Conservation (phyloP, 2,329 filamentous ascomycete species). For the Escovopsis sp. region DNA sequence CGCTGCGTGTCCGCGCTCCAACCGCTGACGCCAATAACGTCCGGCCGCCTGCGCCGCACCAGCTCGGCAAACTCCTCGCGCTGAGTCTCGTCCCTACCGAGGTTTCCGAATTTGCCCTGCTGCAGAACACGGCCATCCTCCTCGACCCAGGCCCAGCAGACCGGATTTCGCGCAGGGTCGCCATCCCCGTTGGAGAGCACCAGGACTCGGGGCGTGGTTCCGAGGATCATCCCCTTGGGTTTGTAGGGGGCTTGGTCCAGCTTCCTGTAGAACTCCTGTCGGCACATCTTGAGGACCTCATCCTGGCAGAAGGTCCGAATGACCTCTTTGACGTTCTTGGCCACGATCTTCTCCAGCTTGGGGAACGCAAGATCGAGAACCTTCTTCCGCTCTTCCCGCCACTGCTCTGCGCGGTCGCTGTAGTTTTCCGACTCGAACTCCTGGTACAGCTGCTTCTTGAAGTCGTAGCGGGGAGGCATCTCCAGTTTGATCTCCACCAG, state of each 20-base stretch:
- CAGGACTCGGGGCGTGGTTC: slow-evolving; percentile 75
- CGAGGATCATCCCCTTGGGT: slow-evolving; percentile 80
- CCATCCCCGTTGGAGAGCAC: slow-evolving; percentile 77
- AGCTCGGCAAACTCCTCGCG: slow-evolving; percentile 62
- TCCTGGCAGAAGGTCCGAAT: slow-evolving; percentile 90
- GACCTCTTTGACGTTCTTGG: slow-evolving; percentile 87
- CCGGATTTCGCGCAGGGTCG: slow-evolving; percentile 56
- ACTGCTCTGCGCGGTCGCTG: slow-evolving; percentile 85
- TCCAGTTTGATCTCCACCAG: slow-evolving; percentile 73
- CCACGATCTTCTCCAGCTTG: slow-evolving; percentile 71
- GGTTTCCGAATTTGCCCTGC: slow-evolving; percentile 72
- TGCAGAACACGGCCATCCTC: slow-evolving; percentile 84
- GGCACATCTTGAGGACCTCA: slow-evolving; percentile 72
- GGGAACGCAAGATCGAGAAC: slow-evolving; percentile 67
- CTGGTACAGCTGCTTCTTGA: slow-evolving; percentile 61
- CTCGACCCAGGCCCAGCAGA: slow-evolving; percentile 85
- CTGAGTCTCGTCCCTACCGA: slow-evolving; percentile 54
- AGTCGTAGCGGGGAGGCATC: slow-evolving; percentile 61
- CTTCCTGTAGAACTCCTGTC: slow-evolving; percentile 76
- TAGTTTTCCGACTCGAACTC: slow-evolving; percentile 92
- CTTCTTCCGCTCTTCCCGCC: slow-evolving; percentile 79
- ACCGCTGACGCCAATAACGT: slow-evolving; percentile 81
- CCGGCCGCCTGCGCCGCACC: slow-evolving; percentile 65
- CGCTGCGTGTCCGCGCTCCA: slow-evolving; percentile 78
- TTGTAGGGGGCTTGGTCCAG: slow-evolving; percentile 95